Evolutionary conservation across 2,329 filamentous ascomycete species (phyloP), one percentile per base, ranked within the genome.

Genomic region (Lojkania enalia): DNA sequence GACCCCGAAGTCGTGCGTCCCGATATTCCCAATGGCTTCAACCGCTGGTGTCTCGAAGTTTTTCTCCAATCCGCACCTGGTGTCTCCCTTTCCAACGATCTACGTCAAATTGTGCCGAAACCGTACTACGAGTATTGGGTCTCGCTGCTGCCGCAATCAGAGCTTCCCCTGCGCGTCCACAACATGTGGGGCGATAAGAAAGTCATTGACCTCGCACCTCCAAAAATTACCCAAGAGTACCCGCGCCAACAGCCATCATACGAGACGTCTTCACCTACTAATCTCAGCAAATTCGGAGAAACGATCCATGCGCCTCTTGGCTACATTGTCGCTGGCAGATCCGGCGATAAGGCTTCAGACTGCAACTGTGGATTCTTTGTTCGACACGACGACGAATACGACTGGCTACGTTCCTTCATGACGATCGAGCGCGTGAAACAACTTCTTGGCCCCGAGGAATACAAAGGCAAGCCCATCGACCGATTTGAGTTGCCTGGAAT

Each of bases 401-500:
- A 64, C 23, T 67, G 64, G 64, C 30, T 67, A 9, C 44, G 59
- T 1, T 52, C 44, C 14, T 42, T 65, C 15, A 43, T 67, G n/a
- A 64, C 56, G 12, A 48, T 60, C 6, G 54, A 57, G 1, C 58
- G 53, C 20, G 48, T 67, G n/a, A 60, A 61, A 42, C 33, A 59
- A 13, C 31, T 67, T 1, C 46, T 65, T 4, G 71, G 38, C 47
- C 51, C 52, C 2, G 52, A 64, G 14, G 60, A 67, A 14, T 65
- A 60, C 41, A 63, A 61, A 29, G 51, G 56, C 1, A 60, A 64
- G 25, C 43, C 70, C 14, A 62, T 74, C 31, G 68, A 72, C 49
- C 54, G 69, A 2, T 67, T 69, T 36, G 69, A 73, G 46, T 57
- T 73, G 44, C 63, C 62, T 39, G 45, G 48, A 31, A 45, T 55